A percentile compares a stretch with the other conserved stretches of the same genome.
These are phyloP conservation scores for Otatea glauca DNA, from an alignment of 176 grass and related monocot species.

Conservation along the genomic window DNA sequence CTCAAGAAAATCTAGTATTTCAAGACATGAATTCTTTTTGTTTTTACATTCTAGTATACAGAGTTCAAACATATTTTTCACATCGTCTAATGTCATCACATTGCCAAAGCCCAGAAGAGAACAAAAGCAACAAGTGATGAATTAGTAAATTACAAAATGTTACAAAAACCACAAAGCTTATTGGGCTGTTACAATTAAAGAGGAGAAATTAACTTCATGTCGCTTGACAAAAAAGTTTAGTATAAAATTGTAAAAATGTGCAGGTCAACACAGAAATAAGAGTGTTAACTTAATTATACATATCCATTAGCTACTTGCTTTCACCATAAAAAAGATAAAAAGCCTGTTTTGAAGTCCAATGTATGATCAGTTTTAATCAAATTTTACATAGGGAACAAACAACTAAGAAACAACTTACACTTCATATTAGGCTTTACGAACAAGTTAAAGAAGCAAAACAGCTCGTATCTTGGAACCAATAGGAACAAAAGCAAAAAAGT, in stretches of 20 bases:
- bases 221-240: background rate
- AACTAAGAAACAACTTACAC: background rate
- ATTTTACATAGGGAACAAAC: background rate
- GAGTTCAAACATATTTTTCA: background rate
- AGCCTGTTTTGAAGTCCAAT: background rate
- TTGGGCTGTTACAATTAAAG: background rate
- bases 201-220: background rate
- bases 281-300: background rate
- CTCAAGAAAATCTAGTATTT: background rate
- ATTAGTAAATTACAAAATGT: background rate
- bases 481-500: conserved; percentile 9
- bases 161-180: background rate
- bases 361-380: background rate
- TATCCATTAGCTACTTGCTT: conserved; percentile 23
- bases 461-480: background rate
- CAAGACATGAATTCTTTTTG: background rate
- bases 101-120: background rate
- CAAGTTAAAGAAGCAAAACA: conserved; percentile 17
- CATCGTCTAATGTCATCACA: background rate
- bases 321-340: background rate
- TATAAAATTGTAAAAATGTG: background rate
- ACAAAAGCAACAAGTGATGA: background rate
- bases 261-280: background rate
- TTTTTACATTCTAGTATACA: background rate
- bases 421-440: background rate